Evolutionary conservation across 1,284 basidiomycete species (phyloP).

Genomic region (Ganoderma sp.): DNA sequence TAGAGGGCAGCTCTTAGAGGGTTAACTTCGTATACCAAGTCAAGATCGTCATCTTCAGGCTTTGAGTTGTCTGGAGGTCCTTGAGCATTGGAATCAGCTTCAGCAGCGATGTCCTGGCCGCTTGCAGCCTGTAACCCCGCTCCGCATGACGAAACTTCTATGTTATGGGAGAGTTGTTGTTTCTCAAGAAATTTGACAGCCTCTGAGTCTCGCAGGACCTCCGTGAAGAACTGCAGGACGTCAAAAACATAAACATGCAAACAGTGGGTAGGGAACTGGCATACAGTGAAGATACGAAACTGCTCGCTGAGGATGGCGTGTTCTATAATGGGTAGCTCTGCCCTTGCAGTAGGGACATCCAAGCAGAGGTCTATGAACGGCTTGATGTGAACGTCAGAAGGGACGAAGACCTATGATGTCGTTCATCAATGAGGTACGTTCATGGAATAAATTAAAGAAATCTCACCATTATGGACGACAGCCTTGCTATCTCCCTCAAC

Average conservation of each 20-base stretch:
- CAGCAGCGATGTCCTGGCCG: neutral
- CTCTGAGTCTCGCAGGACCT: neutral
- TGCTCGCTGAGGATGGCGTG: neutral
- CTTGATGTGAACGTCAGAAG: neutral
- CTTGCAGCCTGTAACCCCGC: neutral
- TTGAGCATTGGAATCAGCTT: neutral
- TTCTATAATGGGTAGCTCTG: neutral
- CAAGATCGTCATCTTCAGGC: neutral
- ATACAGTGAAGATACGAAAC: neutral
- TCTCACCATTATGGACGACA: neutral
- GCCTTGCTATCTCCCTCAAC: neutral
- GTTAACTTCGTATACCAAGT: neutral
- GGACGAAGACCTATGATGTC: neutral
- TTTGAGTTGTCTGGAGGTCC: neutral
- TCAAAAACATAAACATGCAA: neutral
- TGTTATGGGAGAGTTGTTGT: neutral
- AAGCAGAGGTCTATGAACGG: neutral
- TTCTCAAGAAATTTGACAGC: neutral
- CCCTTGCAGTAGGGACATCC: neutral
- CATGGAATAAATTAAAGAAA: neutral
- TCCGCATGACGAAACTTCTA: neutral
- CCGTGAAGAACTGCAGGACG: neutral
- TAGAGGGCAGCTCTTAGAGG: conserved; percentile 43
- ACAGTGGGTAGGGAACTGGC: neutral
- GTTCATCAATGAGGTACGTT: neutral